Evolutionary conservation across 2,329 filamentous ascomycete species (phyloP).

Genomic region (Beauveria sp.): DNA sequence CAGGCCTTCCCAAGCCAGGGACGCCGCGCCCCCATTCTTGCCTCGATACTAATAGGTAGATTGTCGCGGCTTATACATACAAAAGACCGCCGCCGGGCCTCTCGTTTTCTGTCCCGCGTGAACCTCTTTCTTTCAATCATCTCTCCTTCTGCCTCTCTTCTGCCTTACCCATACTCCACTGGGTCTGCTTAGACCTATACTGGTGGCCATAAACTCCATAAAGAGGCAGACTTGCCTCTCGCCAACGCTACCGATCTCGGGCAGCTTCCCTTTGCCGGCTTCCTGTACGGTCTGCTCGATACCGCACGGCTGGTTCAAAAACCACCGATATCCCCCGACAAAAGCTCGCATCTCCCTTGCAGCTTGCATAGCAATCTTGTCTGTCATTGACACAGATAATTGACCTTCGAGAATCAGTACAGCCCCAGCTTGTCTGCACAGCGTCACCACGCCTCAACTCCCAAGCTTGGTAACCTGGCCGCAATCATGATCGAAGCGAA

Average conservation of each 20-base stretch:
- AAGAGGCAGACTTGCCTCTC: not conserved
- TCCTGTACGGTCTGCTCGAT: not conserved
- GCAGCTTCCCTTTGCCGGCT: not conserved
- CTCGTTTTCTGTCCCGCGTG: conserved; percentile 2
- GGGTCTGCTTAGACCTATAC: conserved; percentile 1
- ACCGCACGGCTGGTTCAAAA: not conserved
- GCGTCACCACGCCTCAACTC: not conserved
- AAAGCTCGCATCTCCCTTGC: not conserved
- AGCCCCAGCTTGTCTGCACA: not conserved
- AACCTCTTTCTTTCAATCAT: conserved; percentile 1
- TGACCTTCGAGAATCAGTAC: not conserved
- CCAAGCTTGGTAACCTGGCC: not conserved
- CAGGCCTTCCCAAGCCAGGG: not conserved
- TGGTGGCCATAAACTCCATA: not conserved
- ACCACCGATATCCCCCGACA: not conserved
- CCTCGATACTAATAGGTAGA: conserved; percentile 3
- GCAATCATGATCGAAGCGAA: not conserved
- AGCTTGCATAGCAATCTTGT: not conserved
- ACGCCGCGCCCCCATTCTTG: conserved; percentile 1
- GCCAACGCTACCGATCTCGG: not conserved
- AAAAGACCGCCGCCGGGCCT: conserved; percentile 9
- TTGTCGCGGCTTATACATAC: conserved; percentile 10
- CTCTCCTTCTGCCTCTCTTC: not conserved
- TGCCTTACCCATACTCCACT: conserved; percentile 3
- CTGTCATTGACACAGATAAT: not conserved